A percentile compares a stretch with the other conserved stretches of the same genome.
phyloP scores from a whole-genome alignment of 768 basidiomycete species.

The Tricholoma terreum region DNA sequence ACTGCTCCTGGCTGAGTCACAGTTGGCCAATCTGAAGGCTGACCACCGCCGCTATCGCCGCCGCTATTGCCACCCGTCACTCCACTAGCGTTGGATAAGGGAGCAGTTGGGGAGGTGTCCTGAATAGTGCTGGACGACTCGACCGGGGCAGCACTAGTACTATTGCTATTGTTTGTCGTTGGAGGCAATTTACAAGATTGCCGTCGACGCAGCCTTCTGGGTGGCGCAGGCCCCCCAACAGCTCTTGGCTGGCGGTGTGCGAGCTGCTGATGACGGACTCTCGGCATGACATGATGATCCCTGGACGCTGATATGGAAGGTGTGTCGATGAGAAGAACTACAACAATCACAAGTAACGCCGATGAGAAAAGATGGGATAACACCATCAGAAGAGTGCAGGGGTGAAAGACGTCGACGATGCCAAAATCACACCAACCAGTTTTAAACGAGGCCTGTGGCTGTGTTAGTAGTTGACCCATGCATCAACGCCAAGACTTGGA shows the following conservation, averaged over 20 bases:
- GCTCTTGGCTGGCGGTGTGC: constrained; percentile 11
- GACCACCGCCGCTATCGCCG: constrained; percentile 14
- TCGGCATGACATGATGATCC: constrained; percentile 17
- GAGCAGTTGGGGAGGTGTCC: background rate
- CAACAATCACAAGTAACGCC: constrained; percentile 19
- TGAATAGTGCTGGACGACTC: background rate
- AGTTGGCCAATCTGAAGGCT: constrained; percentile 24
- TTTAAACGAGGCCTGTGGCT: background rate
- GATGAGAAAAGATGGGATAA: constrained; percentile 21
- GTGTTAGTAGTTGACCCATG: background rate
- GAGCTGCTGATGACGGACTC: constrained; percentile 22
- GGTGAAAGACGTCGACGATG: constrained; percentile 3
- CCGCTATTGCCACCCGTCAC: constrained; percentile 6
- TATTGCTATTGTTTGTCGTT: background rate
- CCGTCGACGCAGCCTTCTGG: constrained; percentile 5
- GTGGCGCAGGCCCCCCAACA: background rate
- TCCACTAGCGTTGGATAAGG: background rate
- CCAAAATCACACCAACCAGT: no score
- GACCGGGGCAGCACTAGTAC: background rate
- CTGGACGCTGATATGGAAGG: constrained; percentile 12
- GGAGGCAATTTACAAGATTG: constrained; percentile 2
- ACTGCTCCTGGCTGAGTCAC: constrained; percentile 20
- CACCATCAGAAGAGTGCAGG: constrained; percentile 15
- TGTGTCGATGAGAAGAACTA: constrained; percentile 17
- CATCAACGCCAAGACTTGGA: no score